phyloP scores from a whole-genome alignment of 345 rosid genomes.

The Salix suchowensis region DNA sequence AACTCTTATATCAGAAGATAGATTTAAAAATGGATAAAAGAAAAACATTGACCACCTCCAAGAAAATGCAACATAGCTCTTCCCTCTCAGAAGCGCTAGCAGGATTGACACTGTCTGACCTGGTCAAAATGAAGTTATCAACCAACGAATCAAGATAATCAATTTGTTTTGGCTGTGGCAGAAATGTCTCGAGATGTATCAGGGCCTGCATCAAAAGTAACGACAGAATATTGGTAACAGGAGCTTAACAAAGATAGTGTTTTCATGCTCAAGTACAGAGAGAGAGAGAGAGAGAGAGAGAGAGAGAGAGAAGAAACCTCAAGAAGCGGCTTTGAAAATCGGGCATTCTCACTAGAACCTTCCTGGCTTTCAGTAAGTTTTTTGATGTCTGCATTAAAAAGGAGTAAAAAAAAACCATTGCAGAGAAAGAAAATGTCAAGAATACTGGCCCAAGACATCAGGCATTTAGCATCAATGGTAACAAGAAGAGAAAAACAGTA shows the following conservation, averaged over 20 bases:
- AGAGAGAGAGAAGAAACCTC: slow-evolving; percentile 40
- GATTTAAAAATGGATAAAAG: background rate
- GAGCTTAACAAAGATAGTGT: background rate
- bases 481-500: background rate
- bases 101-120: slow-evolving; percentile 40
- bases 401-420: background rate
- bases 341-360: slow-evolving; percentile 68
- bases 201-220: slow-evolving; percentile 41
- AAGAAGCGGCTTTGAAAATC: slow-evolving; percentile 66
- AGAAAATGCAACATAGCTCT: slow-evolving; percentile 72
- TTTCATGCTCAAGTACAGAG: background rate
- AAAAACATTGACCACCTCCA: slow-evolving; percentile 53
- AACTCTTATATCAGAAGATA: background rate
- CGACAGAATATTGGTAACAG: slow-evolving; percentile 2
- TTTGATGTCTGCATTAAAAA: slow-evolving; percentile 50
- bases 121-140: slow-evolving; percentile 59
- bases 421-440: background rate
- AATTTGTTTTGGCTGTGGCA: slow-evolving; percentile 60
- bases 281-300: no score
- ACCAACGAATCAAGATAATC: slow-evolving; percentile 68
- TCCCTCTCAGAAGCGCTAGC: slow-evolving; percentile 70
- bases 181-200: slow-evolving; percentile 69
- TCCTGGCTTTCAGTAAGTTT: slow-evolving; percentile 71
- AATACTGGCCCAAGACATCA: background rate
- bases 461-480: background rate